Conservation (phyloP, 2,329 filamentous ascomycete species). For the Byssochlamys sp. region DNA sequence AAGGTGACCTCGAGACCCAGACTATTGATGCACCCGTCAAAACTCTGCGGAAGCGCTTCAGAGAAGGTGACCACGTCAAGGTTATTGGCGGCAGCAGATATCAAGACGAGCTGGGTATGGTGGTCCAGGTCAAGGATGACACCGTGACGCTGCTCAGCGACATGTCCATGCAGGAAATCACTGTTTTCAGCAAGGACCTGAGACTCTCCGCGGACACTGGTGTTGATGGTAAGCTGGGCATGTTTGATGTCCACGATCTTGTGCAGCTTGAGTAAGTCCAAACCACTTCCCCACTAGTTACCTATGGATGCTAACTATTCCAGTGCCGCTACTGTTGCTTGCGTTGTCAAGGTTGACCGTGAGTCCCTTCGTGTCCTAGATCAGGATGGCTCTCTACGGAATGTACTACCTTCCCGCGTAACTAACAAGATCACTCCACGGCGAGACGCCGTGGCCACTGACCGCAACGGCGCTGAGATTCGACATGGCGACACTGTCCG, state of each 20-base stretch:
- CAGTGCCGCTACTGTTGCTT: slow-evolving; percentile 75
- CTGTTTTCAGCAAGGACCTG: slow-evolving; percentile 94
- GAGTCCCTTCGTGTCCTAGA: slow-evolving; percentile 85
- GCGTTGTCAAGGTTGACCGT: slow-evolving; percentile 87
- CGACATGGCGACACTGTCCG: slow-evolving; percentile 84
- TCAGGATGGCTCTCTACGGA: slow-evolving; percentile 73
- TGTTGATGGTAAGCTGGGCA: slow-evolving; percentile 68
- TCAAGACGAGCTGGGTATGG: slow-evolving; percentile 90
- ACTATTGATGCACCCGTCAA: slow-evolving; percentile 87
- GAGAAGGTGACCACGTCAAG: slow-evolving; percentile 91
- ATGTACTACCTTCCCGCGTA: slow-evolving; percentile 81
- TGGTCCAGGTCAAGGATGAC: slow-evolving; percentile 86
- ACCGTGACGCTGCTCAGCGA: slow-evolving; percentile 87
- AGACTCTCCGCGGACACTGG: slow-evolving; percentile 87
- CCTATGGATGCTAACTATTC: slow-evolving; percentile 18
- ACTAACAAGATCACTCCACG: slow-evolving; percentile 77
- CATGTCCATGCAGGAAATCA: slow-evolving; percentile 85
- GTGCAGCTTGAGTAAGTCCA: slow-evolving; percentile 71
- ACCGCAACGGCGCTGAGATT: slow-evolving; percentile 88
- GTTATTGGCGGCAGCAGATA: slow-evolving; percentile 93
- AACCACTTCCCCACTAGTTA: slow-evolving; percentile 1
- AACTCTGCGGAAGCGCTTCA: slow-evolving; percentile 84
- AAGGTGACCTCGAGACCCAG: slow-evolving; percentile 72
- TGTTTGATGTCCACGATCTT: slow-evolving; percentile 85
- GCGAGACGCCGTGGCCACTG: slow-evolving; percentile 78